Evolutionary conservation across 345 rosid species (phyloP).

Genomic region (Eucalyptus shirleyi): DNA sequence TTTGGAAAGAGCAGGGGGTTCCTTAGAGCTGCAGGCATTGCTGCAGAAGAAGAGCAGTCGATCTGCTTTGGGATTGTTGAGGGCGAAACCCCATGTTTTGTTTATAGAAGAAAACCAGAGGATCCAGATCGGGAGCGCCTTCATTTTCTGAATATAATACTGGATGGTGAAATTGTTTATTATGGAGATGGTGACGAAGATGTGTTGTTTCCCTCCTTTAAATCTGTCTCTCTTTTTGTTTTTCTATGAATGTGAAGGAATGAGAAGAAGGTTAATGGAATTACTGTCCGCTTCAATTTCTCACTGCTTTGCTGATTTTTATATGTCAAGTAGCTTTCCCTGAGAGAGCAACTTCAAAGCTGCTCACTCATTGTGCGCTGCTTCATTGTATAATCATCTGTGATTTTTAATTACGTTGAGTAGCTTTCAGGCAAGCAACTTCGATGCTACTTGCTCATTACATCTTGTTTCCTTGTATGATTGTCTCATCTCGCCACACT

Average conservation of each 20-base stretch:
- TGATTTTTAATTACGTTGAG: not conserved
- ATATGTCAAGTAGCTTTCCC: not conserved
- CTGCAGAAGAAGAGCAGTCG: not conserved
- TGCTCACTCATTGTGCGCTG: not conserved
- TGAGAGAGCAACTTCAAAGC: not conserved
- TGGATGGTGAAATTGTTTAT: not conserved
- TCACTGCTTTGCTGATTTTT: not conserved
- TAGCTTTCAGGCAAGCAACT: not conserved
- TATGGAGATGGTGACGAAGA: not conserved
- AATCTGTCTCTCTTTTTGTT: not conserved
- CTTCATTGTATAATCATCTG: not conserved
- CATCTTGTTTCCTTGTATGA: not conserved
- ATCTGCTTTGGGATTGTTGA: slow-evolving; percentile 11
- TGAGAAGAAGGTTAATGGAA: not conserved
- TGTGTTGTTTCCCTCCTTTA: not conserved
- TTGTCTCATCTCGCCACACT: not conserved
- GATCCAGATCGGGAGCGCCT: not conserved
- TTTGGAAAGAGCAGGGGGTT: slow-evolving; percentile 5
- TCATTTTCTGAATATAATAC: not conserved
- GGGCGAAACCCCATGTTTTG: slow-evolving; percentile 7
- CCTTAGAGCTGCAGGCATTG: slow-evolving; percentile 29
- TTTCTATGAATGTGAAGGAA: not conserved
- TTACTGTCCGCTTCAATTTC: not conserved
- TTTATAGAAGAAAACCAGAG: not conserved
- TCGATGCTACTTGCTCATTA: not conserved